phyloP scores from a whole-genome alignment of 164 flowering plant species.

The Tetracentron sinense region DNA sequence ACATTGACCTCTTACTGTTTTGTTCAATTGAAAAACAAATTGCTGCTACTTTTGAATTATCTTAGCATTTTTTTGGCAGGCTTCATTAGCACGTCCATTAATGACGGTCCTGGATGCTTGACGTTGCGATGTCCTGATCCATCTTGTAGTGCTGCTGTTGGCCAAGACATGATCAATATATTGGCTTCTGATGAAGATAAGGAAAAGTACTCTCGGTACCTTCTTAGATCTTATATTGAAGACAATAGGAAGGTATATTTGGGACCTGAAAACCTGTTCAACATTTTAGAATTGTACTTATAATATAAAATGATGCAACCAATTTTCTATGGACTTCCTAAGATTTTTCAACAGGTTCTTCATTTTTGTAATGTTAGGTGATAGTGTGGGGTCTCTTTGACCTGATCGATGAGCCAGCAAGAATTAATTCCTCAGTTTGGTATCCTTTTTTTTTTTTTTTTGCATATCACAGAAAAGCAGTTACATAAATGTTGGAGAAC shows the following conservation, averaged over 20 bases:
- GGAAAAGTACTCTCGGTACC: conserved; percentile 67
- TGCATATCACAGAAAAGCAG: too few species aligned
- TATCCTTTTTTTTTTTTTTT: neutral
- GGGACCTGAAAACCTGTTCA: too few species aligned
- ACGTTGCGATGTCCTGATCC: conserved; percentile 88
- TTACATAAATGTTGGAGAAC: too few species aligned
- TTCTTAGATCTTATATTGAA: conserved; percentile 81
- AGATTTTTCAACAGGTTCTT: neutral
- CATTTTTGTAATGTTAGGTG: neutral
- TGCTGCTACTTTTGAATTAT: neutral
- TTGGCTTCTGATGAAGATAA: conserved; percentile 64
- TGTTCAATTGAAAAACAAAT: neutral
- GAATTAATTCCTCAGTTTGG: neutral
- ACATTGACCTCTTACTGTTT: too few species aligned
- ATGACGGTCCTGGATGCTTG: conserved; percentile 95
- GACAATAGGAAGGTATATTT: conserved; percentile 72
- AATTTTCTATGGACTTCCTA: neutral
- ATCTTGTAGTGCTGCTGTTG: conserved; percentile 81
- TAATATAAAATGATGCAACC: too few species aligned
- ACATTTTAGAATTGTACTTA: neutral
- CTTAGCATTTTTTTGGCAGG: conserved; percentile 30
- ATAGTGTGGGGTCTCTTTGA: neutral
- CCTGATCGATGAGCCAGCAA: neutral
- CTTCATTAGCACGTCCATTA: conserved; percentile 71
- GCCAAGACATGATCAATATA: conserved; percentile 65